Conservation (phyloP, 2,329 filamentous ascomycete genomes). For the Verticillium zaregamsianum region DNA sequence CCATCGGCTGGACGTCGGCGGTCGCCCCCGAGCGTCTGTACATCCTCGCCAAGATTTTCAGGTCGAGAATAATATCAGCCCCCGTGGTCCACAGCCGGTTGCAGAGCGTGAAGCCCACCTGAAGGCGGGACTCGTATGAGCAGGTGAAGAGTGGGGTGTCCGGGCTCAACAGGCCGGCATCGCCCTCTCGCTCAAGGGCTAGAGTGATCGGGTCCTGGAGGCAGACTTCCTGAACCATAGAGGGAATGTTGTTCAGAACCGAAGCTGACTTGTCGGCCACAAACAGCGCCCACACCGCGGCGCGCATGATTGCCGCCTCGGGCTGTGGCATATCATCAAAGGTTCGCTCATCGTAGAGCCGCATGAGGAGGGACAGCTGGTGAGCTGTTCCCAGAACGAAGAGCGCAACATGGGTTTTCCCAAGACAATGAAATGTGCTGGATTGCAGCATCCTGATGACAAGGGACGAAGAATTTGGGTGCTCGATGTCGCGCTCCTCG, state of each 20-base stretch:
- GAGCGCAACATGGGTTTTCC: slow-evolving; percentile 38
- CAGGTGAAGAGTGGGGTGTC: background rate
- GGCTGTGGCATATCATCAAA: slow-evolving; percentile 25
- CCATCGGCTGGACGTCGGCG: background rate
- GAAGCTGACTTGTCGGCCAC: slow-evolving; percentile 35
- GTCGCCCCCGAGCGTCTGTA: background rate
- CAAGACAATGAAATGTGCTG: slow-evolving; percentile 37
- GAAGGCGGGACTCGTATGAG: slow-evolving; percentile 2
- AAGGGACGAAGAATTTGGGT: slow-evolving; percentile 36
- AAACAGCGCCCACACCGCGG: slow-evolving; percentile 34
- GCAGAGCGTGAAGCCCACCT: background rate
- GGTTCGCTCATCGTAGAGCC: slow-evolving; percentile 34
- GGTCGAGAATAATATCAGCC: slow-evolving; percentile 5
- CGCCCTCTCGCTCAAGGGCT: background rate
- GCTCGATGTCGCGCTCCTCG: slow-evolving; percentile 35
- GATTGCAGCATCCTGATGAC: slow-evolving; percentile 41
- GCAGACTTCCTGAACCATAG: slow-evolving; percentile 38
- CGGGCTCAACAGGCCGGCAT: background rate
- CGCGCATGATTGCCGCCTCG: slow-evolving; percentile 32
- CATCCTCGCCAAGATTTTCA: slow-evolving; percentile 1
- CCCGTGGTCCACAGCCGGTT: slow-evolving; percentile 4
- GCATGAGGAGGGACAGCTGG: slow-evolving; percentile 36
- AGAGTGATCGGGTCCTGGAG: slow-evolving; percentile 35
- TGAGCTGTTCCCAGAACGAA: slow-evolving; percentile 40
- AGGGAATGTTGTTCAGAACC: slow-evolving; percentile 34